Evolutionary conservation across 2,329 filamentous ascomycete species (phyloP), one percentile per base, ranked within the genome.

Genomic region (Coniochaeta sp.): DNA sequence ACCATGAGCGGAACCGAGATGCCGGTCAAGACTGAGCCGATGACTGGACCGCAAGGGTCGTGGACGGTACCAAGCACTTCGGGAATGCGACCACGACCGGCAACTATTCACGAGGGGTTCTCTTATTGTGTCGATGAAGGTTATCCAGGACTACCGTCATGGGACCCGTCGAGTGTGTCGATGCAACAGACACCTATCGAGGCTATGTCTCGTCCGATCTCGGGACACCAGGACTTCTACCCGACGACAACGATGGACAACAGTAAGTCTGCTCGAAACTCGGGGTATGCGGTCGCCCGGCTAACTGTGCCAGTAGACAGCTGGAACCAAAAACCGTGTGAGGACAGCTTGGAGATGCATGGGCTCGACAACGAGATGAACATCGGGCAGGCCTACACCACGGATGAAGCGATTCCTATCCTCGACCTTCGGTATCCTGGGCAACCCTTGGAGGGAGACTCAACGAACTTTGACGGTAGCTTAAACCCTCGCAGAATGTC

Each of bases 401-500:
- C 79, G 5, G 82, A 86, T 57, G 82, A 86, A 56, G 75, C 77
- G 50, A 78, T 85, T 56, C 79, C 81, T 12, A 78, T 86, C 52
- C 70, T 85, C 31, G 82, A 85, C 61, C 67, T 85, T 53, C 72
- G 79, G 61, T 83, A 78, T 59, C 59, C 71, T 55, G 65, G 73
- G 53, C 59, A 67, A 51, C 68, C 70, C 58, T 58, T 74, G 65
- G 80, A 83, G n/a, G 67, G 71, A 51, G 78, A 82, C 31, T 57
- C 68, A 16, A 60, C 78, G 54, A 71, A 70, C 52, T 73, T 78
- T 54, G 79, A 82, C 35, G 70, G 75, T 51, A 71, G 69, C n/a
- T 66, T 77, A 42, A 77, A 79, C 56, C 73, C 77, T 46, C 77
- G 85, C 53, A 78, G 84, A 55, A 79, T 87, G 73, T 88, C 86